phyloP scores from a whole-genome alignment of 495 filamentous ascomycete genomes.

The Penicillium manginii region DNA sequence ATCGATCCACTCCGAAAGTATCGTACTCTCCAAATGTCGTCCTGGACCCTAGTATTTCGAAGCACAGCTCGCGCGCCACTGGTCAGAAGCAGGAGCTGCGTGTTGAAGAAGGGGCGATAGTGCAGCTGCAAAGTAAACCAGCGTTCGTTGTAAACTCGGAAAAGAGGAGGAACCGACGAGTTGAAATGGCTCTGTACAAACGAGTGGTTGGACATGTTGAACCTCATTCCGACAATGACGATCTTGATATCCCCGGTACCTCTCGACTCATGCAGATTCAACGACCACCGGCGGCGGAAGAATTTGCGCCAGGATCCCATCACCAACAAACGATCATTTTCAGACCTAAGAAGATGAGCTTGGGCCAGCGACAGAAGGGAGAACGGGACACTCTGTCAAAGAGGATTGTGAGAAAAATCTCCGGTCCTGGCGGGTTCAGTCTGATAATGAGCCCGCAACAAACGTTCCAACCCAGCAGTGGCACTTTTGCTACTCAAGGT shows the following conservation, averaged over 20 bases:
- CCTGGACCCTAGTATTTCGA: slow-evolving; percentile 33
- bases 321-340: slow-evolving; percentile 6
- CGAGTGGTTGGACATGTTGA: slow-evolving; percentile 10
- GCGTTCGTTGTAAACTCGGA: slow-evolving; percentile 35
- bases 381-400: neutral
- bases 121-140: slow-evolving; percentile 47
- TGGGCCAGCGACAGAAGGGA: neutral
- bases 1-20: slow-evolving; percentile 21
- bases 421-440: neutral
- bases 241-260: slow-evolving; percentile 13
- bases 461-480: slow-evolving; percentile 40
- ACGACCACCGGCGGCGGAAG: slow-evolving; percentile 13
- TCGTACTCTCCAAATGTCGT: slow-evolving; percentile 42
- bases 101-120: slow-evolving; percentile 35
- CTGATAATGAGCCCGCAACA: slow-evolving; percentile 44
- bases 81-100: slow-evolving; percentile 25
- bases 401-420: neutral
- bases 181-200: slow-evolving; percentile 35
- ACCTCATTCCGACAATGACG: slow-evolving; percentile 1
- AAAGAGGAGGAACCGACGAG: slow-evolving; percentile 28
- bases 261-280: slow-evolving; percentile 41
- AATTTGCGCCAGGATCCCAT: neutral
- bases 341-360: slow-evolving; percentile 5
- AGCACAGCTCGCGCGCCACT: slow-evolving; percentile 15
- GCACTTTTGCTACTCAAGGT: slow-evolving; percentile 49